Evolutionary conservation across 169 alveolate species (phyloP), one percentile per base, ranked within the genome.

Genomic region (Plasmodium cynomolgi): DNA sequence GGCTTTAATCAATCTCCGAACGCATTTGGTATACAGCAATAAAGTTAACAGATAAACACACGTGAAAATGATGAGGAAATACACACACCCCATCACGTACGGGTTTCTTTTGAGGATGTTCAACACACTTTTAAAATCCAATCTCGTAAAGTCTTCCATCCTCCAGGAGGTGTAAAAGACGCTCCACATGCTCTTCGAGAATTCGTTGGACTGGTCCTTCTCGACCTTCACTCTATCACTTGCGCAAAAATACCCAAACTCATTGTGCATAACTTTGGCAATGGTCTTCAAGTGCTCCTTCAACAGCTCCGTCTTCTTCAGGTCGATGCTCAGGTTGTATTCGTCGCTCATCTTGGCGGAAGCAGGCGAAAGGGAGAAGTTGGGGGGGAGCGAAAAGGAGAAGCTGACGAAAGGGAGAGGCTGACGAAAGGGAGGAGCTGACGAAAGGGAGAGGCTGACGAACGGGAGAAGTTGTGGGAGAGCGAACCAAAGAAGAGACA

Each of bases 101-200:
- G 50, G 93, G 15, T 84, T 84, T 50, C 93, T 84, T 50, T 39
- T 75, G 9, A 84, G 20, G 34, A 84, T 84, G 7, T 39, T 33
- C 8, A 84, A 26, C 4, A 74, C 39, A 23, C 75, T 74, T 23
- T 7, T 68, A 1, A 47, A 4, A 31, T 84, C 23, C 54, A 84
- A 23, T 6, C 80, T 44, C 4, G 84, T 11, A 13, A 84, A 75
- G 29, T 84, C 93, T 31, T 84, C 93, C 84, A 84, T 74, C 62
- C 81, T 84, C 93, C 93, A 84, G n/a, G 93, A 84, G 8, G 93
- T 9, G 58, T 73, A 74, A 29, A 84, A 13, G 58, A 5, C 20
- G 9, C 37, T 84, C 34, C 77, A 84, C 33, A 8, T 26, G 58
- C 80, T 84, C 39, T 31, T 73, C 11, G 84, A 47, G 4, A 84